phyloP scores from a whole-genome alignment of 768 basidiomycete genomes.

The Coprinellus micaceus region DNA sequence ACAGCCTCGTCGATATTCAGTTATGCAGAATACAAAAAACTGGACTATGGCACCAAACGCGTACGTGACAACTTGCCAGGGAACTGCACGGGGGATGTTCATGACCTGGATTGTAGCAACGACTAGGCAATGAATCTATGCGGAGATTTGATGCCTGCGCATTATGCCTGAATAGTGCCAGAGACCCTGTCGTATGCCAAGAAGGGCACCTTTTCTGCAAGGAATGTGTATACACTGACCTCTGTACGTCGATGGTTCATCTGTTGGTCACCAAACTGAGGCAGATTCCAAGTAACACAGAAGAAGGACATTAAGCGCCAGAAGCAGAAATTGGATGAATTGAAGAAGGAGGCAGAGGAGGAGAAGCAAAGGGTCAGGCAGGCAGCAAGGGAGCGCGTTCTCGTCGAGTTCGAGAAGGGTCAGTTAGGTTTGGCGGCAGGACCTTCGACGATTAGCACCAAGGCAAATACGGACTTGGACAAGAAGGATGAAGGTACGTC shows the following conservation, averaged over 20 bases:
- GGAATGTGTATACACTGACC: slow-evolving; percentile 87
- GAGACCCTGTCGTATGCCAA: slow-evolving; percentile 79
- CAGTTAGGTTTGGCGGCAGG: slow-evolving; percentile 66
- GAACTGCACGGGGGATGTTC: no score
- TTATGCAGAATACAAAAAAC: slow-evolving; percentile 83
- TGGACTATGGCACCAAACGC: slow-evolving; percentile 80
- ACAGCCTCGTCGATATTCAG: slow-evolving; percentile 88
- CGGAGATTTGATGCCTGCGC: slow-evolving; percentile 88
- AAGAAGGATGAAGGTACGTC: slow-evolving; percentile 21
- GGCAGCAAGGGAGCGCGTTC: slow-evolving; percentile 83
- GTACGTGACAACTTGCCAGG: slow-evolving; percentile 31
- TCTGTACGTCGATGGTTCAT: slow-evolving; percentile 46
- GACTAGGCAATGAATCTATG: slow-evolving; percentile 90
- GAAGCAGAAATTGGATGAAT: slow-evolving; percentile 68
- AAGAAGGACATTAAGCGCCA: slow-evolving; percentile 93
- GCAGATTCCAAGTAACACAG: slow-evolving; percentile 60
- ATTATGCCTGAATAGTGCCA: slow-evolving; percentile 78
- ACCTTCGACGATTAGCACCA: slow-evolving; percentile 34
- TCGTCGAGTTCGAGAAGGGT: slow-evolving; percentile 85
- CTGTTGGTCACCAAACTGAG: slow-evolving; percentile 5
- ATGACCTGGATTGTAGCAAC: no score
- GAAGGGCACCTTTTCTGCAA: slow-evolving; percentile 95
- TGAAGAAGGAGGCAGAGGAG: slow-evolving; percentile 77
- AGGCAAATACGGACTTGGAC: slow-evolving; percentile 35
- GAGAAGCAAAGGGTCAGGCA: slow-evolving; percentile 66